Evolutionary conservation across 371 early-diverging fungal genomes (phyloP).

Genomic region (Basidiobolus meristosporus): DNA sequence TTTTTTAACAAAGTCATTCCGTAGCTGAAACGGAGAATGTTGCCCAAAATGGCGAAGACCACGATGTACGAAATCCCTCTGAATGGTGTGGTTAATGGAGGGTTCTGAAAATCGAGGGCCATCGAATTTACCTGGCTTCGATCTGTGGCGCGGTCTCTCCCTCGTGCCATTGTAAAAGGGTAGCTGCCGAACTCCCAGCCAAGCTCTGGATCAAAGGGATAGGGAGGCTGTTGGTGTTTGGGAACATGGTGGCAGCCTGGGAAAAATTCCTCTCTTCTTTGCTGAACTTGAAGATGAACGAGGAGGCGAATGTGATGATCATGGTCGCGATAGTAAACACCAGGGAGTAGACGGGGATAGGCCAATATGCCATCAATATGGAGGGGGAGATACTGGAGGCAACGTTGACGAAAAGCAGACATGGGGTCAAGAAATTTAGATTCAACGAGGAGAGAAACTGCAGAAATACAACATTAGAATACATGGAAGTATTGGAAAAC

Average conservation of each 20-base stretch:
- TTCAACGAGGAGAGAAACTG: too few species aligned
- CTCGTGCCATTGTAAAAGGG: slow-evolving; percentile 27
- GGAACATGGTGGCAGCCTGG: slow-evolving; percentile 39
- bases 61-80: slow-evolving; percentile 57
- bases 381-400: slow-evolving; percentile 32
- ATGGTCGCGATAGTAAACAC: slow-evolving; percentile 23
- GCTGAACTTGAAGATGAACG: slow-evolving; percentile 16
- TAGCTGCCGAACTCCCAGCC: slow-evolving; percentile 39
- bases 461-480: too few species aligned
- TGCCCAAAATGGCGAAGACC: slow-evolving; percentile 52
- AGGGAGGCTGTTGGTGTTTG: slow-evolving; percentile 57
- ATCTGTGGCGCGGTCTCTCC: slow-evolving; percentile 38
- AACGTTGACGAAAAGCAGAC: slow-evolving; percentile 50
- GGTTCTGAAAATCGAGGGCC: neutral
- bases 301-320: slow-evolving; percentile 19
- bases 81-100: too few species aligned
- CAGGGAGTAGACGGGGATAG: slow-evolving; percentile 39
- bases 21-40: slow-evolving; percentile 55
- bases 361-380: slow-evolving; percentile 43
- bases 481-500: too few species aligned
- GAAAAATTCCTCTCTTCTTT: slow-evolving; percentile 31
- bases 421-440: slow-evolving; percentile 46
- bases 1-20: slow-evolving; percentile 34
- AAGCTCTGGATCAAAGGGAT: slow-evolving; percentile 47
- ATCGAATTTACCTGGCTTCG: slow-evolving; percentile 25